Percentiles rank a stretch among this genome's conserved stretches.
phyloP scores from a whole-genome alignment of 768 basidiomycete species.

The Butyriboletus loyo region DNA sequence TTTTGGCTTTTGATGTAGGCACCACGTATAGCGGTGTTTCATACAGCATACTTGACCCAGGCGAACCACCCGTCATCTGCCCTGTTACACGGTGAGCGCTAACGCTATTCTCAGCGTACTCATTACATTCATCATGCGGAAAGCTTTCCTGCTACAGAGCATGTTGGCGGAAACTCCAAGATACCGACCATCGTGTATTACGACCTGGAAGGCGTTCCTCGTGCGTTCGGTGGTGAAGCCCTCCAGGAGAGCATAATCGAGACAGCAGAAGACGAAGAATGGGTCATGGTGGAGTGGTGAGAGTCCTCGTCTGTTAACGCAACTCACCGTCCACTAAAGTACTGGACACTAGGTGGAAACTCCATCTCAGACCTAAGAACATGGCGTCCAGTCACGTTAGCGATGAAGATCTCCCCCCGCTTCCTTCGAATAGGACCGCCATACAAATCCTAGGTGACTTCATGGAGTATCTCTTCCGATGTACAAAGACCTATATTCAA shows the following conservation, averaged over 20 bases:
- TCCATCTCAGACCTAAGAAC: slow-evolving; percentile 32
- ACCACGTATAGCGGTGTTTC: slow-evolving; percentile 51
- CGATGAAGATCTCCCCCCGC: slow-evolving; percentile 36
- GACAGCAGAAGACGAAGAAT: slow-evolving; percentile 38
- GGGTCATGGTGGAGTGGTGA: slow-evolving; percentile 32
- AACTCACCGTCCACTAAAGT: slow-evolving; percentile 5
- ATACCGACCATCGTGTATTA: slow-evolving; percentile 51
- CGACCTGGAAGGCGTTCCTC: slow-evolving; percentile 36
- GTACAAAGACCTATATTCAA: slow-evolving; percentile 42
- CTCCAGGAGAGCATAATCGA: slow-evolving; percentile 37
- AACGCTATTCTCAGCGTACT: not conserved
- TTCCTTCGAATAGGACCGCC: slow-evolving; percentile 43
- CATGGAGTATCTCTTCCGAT: slow-evolving; percentile 43
- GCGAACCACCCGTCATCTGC: slow-evolving; percentile 22
- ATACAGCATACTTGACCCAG: slow-evolving; percentile 36
- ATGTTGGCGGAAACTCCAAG: slow-evolving; percentile 46
- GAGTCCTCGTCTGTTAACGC: not conserved
- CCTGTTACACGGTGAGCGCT: slow-evolving; percentile 24
- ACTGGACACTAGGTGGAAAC: slow-evolving; percentile 31
- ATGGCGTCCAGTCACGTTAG: slow-evolving; percentile 20
- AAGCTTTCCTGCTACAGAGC: slow-evolving; percentile 48
- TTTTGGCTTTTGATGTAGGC: slow-evolving; percentile 52
- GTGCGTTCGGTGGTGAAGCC: slow-evolving; percentile 47
- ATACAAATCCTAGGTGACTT: slow-evolving; percentile 49
- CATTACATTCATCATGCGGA: slow-evolving; percentile 2